Conservation (phyloP, 2,329 filamentous ascomycete genomes). For the Colletotrichum higginsianum region DNA sequence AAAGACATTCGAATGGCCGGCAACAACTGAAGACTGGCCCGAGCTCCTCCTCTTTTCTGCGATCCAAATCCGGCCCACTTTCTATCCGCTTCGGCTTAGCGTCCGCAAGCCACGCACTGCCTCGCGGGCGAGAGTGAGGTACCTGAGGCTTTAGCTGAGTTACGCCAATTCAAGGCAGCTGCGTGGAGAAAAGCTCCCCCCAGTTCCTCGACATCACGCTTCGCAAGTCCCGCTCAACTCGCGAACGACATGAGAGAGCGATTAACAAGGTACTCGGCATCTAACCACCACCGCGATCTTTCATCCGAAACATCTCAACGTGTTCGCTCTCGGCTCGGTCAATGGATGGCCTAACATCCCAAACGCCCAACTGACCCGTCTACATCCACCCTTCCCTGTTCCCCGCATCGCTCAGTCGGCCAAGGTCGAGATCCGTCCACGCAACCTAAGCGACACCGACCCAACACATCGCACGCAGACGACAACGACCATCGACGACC, state of each 20-base stretch:
- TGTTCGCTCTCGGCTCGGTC: constrained; percentile 9
- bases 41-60: constrained; percentile 20
- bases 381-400: constrained; percentile 17
- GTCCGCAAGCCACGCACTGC: constrained; percentile 2
- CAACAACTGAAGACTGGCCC: constrained; percentile 19
- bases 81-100: constrained; percentile 28
- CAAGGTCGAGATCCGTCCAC: constrained; percentile 36
- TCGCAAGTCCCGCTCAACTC: constrained; percentile 20
- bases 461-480: constrained; percentile 7
- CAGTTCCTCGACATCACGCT: constrained; percentile 32
- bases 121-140: constrained; percentile 17
- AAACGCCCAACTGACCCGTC: constrained; percentile 31
- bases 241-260: constrained; percentile 18
- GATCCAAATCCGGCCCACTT: background rate
- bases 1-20: background rate
- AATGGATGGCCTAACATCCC: constrained; percentile 37
- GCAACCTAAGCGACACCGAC: constrained; percentile 23
- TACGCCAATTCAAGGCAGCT: constrained; percentile 41
- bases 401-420: constrained; percentile 42
- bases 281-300: background rate
- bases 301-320: background rate
- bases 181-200: constrained; percentile 39
- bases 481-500: background rate
- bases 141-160: constrained; percentile 31
- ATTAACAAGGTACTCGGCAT: constrained; percentile 16